Base-by-base conservation (phyloP, 208 protist species). In the Phytomonas francai region DNA sequence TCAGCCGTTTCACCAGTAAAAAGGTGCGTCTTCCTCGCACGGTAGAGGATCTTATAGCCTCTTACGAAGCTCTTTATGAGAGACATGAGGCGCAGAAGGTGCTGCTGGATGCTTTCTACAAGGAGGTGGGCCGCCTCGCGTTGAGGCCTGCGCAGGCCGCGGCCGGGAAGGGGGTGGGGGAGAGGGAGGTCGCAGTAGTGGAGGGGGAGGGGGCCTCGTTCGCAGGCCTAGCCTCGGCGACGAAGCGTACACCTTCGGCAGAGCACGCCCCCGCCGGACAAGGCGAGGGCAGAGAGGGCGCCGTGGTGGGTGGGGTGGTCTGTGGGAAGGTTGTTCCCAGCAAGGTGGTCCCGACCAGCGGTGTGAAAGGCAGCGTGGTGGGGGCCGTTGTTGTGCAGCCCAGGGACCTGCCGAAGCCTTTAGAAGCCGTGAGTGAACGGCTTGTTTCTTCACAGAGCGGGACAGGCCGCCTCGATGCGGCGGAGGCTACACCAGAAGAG, bases 11-110 rank as follows among this genome's bases (percentile, higher is more conserved):
- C 14, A 49, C 39, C 16, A 49, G 39, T 19, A 49, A 49, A 49
- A 49, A 19, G 39, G 39, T 49, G 16, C 39, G 39, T 12, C 39
- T 49, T 12, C 82, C 80, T 0, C 45, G 68, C 0, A 88, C 81
- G 14, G 78, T 92, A 25, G 73, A 73, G 3, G 83, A 83, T 72
- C 79, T 89, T 9, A 75, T 87, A 54, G 54, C 58, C 12, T 76
- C 33, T 9, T 76, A 78, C 31, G 76, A 87, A 60, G 62, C 59
- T 57, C 34, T 72, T 31, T 76, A 72, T 27, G 63, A 71, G 63
- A 59, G 66, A 36, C 75, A 77, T 34, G 72, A 74, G 5, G 68
- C 79, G 25, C 69, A 85, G 6, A 36, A 45, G 8, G 7, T 59
- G 9, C 6, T 29, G 22, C 27, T 34, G 3, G 57, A 30, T 34